Conservation (phyloP, 345 rosid genomes). For the Hibiscus syriacus region DNA sequence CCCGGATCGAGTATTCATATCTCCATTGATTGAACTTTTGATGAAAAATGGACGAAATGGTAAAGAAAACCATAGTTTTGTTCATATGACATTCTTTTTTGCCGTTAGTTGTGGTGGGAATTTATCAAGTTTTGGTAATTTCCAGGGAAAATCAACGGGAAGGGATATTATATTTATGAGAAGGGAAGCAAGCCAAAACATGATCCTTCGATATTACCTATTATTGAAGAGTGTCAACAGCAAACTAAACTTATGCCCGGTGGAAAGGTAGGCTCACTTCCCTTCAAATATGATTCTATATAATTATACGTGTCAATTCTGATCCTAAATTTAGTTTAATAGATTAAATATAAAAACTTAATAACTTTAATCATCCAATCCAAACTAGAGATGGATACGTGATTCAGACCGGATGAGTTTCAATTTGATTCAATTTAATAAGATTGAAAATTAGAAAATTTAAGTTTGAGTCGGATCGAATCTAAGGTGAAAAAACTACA, state of each 20-base stretch:
- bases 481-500: too few relatives aligned
- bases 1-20: slow-evolving; percentile 48
- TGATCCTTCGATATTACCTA: slow-evolving; percentile 61
- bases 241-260: slow-evolving; percentile 73
- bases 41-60: slow-evolving; percentile 79
- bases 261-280: slow-evolving; percentile 55
- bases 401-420: too few relatives aligned
- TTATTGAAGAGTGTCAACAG: slow-evolving; percentile 66
- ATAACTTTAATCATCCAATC: too few relatives aligned
- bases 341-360: too few relatives aligned
- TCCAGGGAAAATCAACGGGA: slow-evolving; percentile 82
- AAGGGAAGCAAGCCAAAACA: slow-evolving; percentile 85
- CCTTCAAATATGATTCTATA: background rate
- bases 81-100: slow-evolving; percentile 8
- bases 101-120: background rate
- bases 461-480: too few relatives aligned
- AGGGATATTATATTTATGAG: slow-evolving; percentile 73
- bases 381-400: too few relatives aligned
- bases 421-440: too few relatives aligned
- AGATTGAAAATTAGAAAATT: too few relatives aligned
- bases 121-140: background rate
- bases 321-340: too few relatives aligned
- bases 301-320: too few relatives aligned
- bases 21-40: slow-evolving; percentile 66
- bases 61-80: slow-evolving; percentile 13